Evolutionary conservation across 805 yeast species (phyloP).

Genomic region (Ogataea degrootiae): DNA sequence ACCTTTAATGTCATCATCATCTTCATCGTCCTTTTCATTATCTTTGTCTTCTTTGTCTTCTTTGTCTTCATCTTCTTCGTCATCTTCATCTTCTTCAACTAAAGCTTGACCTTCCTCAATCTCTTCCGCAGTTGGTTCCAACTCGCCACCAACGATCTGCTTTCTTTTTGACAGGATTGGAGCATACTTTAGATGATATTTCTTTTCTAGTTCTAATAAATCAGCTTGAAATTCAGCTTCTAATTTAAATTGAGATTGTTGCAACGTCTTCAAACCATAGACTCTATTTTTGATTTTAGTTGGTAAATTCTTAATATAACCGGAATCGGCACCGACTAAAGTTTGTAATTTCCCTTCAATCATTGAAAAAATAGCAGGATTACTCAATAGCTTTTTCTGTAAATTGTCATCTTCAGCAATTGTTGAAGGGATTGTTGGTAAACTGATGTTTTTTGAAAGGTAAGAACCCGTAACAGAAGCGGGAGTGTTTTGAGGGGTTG

Average conservation of each 20-base stretch:
- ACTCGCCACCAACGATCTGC: constrained; percentile 63
- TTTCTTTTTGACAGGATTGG: constrained; percentile 76
- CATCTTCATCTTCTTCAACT: constrained; percentile 40
- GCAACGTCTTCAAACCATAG: constrained; percentile 75
- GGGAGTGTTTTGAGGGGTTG: constrained; percentile 98
- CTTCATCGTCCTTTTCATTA: constrained; percentile 34
- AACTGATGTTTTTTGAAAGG: constrained; percentile 50
- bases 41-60: constrained; percentile 39
- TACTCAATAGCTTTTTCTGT: constrained; percentile 43
- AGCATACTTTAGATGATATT: constrained; percentile 63
- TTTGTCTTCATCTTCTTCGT: constrained; percentile 36
- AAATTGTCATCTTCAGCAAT: constrained; percentile 62
- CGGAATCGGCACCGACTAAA: constrained; percentile 81
- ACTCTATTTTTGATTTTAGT: constrained; percentile 69
- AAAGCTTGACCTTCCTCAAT: constrained; percentile 72
- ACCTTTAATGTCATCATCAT: constrained; percentile 47
- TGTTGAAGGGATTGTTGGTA: constrained; percentile 60
- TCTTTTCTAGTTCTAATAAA: constrained; percentile 78
- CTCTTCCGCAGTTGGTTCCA: constrained; percentile 76
- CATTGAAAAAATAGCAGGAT: constrained; percentile 79
- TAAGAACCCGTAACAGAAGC: constrained; percentile 77
- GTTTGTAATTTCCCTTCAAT: constrained; percentile 85
- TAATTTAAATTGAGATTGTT: constrained; percentile 70
- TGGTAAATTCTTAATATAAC: constrained; percentile 78
- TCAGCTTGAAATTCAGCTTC: constrained; percentile 92